A percentile compares a stretch with the other conserved stretches of the same genome.
These are phyloP conservation scores for Urtica urens DNA, from an alignment of 306 rosid species.

Conservation along the genomic window DNA sequence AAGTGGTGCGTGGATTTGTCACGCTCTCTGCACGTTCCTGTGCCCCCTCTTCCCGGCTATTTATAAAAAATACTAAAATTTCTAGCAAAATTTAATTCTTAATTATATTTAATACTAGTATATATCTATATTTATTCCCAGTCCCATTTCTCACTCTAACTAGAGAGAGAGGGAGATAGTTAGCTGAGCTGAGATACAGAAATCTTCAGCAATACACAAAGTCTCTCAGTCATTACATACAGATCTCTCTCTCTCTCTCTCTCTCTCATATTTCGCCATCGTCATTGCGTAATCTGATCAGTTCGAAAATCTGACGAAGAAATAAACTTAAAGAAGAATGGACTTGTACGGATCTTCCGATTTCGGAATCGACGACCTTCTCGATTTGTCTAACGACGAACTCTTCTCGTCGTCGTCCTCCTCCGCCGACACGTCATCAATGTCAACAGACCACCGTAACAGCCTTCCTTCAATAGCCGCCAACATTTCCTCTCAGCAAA, in stretches of 20 bases:
- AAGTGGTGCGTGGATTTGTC: constrained; percentile 7
- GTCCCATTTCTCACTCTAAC: constrained; percentile 2
- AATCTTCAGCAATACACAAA: too few species aligned
- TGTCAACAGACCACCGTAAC: too few species aligned
- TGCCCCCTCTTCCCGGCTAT: constrained; percentile 17
- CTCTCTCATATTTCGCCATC: too few species aligned
- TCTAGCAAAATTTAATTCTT: too few species aligned
- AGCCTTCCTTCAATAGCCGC: not conserved
- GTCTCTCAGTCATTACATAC: too few species aligned
- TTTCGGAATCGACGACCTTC: constrained; percentile 32
- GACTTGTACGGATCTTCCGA: constrained; percentile 11
- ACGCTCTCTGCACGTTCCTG: constrained; percentile 26
- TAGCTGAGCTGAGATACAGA: constrained; percentile 8
- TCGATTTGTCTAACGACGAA: constrained; percentile 26
- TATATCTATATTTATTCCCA: not conserved
- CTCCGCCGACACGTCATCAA: not conserved
- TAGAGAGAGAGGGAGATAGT: constrained; percentile 1
- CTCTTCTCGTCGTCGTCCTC: constrained; percentile 5
- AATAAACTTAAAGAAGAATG: too few species aligned
- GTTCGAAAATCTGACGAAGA: not conserved
- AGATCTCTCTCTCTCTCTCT: not conserved
- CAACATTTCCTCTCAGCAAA: not conserved
- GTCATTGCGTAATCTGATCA: not conserved
- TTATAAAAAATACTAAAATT: too few species aligned
- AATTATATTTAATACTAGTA: not conserved